These are phyloP conservation scores for Beta macrorhiza DNA, from an alignment of 179 eudicot genomes.

Conservation along the genomic window DNA sequence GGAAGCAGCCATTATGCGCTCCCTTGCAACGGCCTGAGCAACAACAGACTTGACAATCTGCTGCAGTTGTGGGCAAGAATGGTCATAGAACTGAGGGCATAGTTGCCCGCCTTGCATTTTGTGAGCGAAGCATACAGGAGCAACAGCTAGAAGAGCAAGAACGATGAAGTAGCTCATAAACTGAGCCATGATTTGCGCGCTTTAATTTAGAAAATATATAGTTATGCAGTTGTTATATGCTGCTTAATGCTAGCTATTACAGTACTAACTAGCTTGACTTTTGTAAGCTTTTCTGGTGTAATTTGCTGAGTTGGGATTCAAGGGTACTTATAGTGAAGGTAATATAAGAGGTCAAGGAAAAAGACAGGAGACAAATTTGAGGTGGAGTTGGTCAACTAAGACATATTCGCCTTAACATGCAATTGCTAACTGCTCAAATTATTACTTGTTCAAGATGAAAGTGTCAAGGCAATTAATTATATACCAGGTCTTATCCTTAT, in stretches of 20 bases:
- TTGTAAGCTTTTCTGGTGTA: slow-evolving; percentile 4
- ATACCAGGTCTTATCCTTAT: no score
- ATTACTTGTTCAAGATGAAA: not conserved
- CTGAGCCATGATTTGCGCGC: slow-evolving; percentile 35
- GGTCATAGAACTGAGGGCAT: slow-evolving; percentile 74
- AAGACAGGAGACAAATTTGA: not conserved
- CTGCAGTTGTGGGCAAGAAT: slow-evolving; percentile 62
- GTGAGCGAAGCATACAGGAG: slow-evolving; percentile 35
- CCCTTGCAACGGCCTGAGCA: slow-evolving; percentile 64
- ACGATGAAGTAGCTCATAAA: slow-evolving; percentile 33
- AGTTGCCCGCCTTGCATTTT: slow-evolving; percentile 36
- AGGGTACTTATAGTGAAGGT: slow-evolving; percentile 24
- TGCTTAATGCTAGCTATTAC: no score
- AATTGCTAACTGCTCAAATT: slow-evolving; percentile 17
- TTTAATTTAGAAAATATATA: not conserved
- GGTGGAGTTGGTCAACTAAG: slow-evolving; percentile 36
- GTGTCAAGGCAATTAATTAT: no score
- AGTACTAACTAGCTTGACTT: not conserved
- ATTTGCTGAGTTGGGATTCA: slow-evolving; percentile 7
- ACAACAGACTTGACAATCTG: slow-evolving; percentile 64
- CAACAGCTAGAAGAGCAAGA: slow-evolving; percentile 20
- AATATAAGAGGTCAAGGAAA: not conserved
- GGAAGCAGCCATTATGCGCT: slow-evolving; percentile 83
- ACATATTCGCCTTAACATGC: slow-evolving; percentile 1
- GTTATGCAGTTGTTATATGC: not conserved